A percentile compares a stretch with the other conserved stretches of the same genome.
Conservation (phyloP, 1,284 basidiomycete species). For the Vanrija sp. region DNA sequence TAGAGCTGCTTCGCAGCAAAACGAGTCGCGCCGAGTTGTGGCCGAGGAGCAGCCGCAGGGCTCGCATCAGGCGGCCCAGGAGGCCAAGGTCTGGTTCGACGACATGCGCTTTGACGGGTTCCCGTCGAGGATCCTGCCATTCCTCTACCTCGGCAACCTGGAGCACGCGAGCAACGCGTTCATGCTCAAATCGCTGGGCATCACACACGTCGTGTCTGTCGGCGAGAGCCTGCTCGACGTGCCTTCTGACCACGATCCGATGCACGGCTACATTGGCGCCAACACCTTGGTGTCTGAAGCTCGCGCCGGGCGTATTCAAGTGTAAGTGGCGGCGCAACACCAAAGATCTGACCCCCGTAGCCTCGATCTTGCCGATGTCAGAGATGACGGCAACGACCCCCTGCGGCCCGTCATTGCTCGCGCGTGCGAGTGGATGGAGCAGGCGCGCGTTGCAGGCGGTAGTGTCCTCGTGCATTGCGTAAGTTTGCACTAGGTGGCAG, state of each 20-base stretch:
- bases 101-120: slow-evolving; percentile 92
- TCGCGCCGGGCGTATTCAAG: slow-evolving; percentile 40
- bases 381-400: slow-evolving; percentile 94
- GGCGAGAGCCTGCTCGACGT: slow-evolving; percentile 60
- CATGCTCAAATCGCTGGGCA: slow-evolving; percentile 93
- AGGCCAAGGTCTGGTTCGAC: slow-evolving; percentile 77
- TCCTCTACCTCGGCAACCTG: slow-evolving; percentile 93
- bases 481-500: slow-evolving; percentile 8
- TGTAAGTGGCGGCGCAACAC: slow-evolving; percentile 21
- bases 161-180: slow-evolving; percentile 91
- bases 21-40: slow-evolving; percentile 26
- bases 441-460: slow-evolving; percentile 73
- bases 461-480: slow-evolving; percentile 88
- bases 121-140: slow-evolving; percentile 87
- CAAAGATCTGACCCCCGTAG: slow-evolving; percentile 13
- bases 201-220: slow-evolving; percentile 95
- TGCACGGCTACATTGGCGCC: slow-evolving; percentile 25
- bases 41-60: slow-evolving; percentile 26
- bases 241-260: slow-evolving; percentile 24
- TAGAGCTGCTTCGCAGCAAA: neutral
- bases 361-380: slow-evolving; percentile 42
- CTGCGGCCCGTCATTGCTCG: slow-evolving; percentile 80
- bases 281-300: slow-evolving; percentile 40
- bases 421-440: slow-evolving; percentile 90
- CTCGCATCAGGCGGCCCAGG: slow-evolving; percentile 21